Percentiles rank a stretch among this genome's conserved stretches.
Conservation (phyloP, 139 green algal species). For the Ettlia oleoabundans region DNA sequence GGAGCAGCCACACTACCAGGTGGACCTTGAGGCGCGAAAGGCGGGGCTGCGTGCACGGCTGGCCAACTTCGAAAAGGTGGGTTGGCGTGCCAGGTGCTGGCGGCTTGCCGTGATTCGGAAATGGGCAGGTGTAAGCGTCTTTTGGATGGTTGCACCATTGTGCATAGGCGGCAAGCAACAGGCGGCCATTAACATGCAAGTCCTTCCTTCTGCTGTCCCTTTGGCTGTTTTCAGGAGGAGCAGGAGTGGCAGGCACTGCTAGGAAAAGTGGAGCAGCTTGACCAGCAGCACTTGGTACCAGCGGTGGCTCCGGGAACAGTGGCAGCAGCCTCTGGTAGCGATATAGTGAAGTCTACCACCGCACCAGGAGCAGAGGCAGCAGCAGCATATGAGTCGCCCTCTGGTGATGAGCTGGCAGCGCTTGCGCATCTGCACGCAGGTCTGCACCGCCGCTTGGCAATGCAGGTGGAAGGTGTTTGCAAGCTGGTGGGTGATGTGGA, state of each 20-base stretch:
- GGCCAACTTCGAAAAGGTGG: slow-evolving; percentile 41
- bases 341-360: not conserved
- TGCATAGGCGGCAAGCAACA: too few relatives aligned
- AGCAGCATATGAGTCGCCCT: not conserved
- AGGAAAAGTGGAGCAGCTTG: slow-evolving; percentile 30
- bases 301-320: not conserved
- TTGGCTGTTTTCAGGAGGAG: slow-evolving; percentile 41
- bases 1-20: slow-evolving; percentile 23
- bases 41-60: slow-evolving; percentile 45
- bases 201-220: not conserved
- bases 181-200: too few relatives aligned
- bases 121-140: not conserved
- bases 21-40: slow-evolving; percentile 54
- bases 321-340: not conserved
- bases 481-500: slow-evolving; percentile 58
- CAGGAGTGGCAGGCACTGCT: slow-evolving; percentile 52
- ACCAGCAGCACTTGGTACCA: slow-evolving; percentile 14
- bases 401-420: slow-evolving; percentile 25
- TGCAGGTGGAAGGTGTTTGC: slow-evolving; percentile 63
- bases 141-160: not conserved
- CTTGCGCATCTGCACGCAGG: slow-evolving; percentile 32
- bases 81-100: not conserved
- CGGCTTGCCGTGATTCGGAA: too few relatives aligned
- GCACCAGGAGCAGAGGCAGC: not conserved
- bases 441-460: slow-evolving; percentile 45